Evolutionary conservation across 176 grass and related monocot species (phyloP), one percentile per base, ranked within the genome.

Genomic region (Aechmea fasciata): DNA sequence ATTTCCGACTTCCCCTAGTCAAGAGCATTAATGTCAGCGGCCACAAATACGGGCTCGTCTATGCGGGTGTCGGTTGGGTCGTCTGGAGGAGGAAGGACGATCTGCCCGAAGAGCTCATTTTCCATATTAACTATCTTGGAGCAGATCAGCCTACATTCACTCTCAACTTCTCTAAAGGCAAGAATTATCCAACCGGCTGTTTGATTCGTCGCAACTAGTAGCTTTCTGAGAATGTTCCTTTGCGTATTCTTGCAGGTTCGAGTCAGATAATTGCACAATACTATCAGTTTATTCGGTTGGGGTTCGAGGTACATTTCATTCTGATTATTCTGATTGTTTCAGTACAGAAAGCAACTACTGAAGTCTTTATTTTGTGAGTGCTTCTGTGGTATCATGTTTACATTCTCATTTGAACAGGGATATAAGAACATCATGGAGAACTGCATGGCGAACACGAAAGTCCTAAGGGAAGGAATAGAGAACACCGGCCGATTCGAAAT

Each of bases 11-110:
- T 24, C 90, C 90, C 6, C 69, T 93, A 1, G 90, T 94, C 49
- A 94, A 84, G 80, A 94, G 90, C 72, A 89, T 94, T 51, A 94
- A 94, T 26, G 90, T 86, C 52, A 93, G 90, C 18, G 90, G 90
- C 15, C 90, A 86, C 73, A 93, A 89, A 65, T 93, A 89, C 76
- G 90, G 90, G 11, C 82, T 94, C 70, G 90, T 94, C 2, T 94
- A 94, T 22, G 64, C 90, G 25, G 90, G 90, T 47, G 52, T 94
- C 68, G 90, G 90, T 12, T 94, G 90, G 90, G 83, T 89, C 52
- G 74, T 94, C 11, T 94, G 90, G 90, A 69, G 90, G 77, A 89
- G 78, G 80, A 94, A 94, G 49, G 74, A 52, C 2, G 86, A 94
- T 81, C 69, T 94, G 68, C 86, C 90, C 29, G 90, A 94, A 14